Base-by-base conservation (phyloP, 331 rosid species). In the Phaseolus coccineus region DNA sequence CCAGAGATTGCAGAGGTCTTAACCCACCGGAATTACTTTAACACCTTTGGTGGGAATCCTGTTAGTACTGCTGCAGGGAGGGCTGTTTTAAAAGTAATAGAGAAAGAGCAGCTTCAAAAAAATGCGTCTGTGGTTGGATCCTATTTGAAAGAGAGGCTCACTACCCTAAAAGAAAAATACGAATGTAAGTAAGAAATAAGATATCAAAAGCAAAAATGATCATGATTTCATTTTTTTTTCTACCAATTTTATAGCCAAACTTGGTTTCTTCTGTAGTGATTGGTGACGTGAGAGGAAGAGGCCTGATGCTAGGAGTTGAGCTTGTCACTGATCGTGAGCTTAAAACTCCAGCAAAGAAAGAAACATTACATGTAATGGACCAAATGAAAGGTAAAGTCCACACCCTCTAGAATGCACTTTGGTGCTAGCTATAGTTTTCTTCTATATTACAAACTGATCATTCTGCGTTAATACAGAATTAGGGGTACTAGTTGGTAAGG, bases 41-140 rank as follows among this genome's bases (percentile, higher is more conserved):
- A 95, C 83, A 95, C 99, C 81, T 95, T 95, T 47, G 98, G 94
- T 28, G 99, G 99, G 53, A 95, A 95, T n/a, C 99, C 99, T 44
- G 98, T 91, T 16, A 87, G 96, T 63, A 93, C 98, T 48, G 95
- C 99, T 6, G 98, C 98, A 13, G 99, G 99, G 71, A 85, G 81
- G 52, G 99, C 99, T n/a, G 99, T 95, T 74, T 78, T 95, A 55
- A 88, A 82, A 74, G 99, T 95, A 48, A 91, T 95, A 52, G 98
- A 95, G 83, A 91, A 90, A 78, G 97, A 93, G 73, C 89, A 89
- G 75, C 99, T 93, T 37, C 97, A 95, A 66, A 86, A 93, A 69
- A 95, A 93, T 77, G 97, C 98, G 1, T 72, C 68, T 71, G 58
- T 80, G 31, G 98, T 95, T 56, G 99, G 98, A 2, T 71, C 91